These are phyloP conservation scores for Hanseniaspora thailandica DNA, from an alignment of 805 yeast genomes.

Conservation along the genomic window DNA sequence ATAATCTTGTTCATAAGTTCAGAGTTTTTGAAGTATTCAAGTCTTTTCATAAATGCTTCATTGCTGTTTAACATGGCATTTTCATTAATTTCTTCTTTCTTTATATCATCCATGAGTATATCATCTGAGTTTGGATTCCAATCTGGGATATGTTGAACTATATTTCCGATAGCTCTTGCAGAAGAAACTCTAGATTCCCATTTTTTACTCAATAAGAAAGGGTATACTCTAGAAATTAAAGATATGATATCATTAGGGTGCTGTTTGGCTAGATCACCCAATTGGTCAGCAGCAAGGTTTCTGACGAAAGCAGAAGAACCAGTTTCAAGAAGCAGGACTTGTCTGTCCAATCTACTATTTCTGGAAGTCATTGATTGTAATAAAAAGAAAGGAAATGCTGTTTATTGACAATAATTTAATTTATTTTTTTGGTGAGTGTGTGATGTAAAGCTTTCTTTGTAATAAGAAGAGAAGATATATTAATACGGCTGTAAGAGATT, in stretches of 20 bases:
- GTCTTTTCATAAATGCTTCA: constrained; percentile 26
- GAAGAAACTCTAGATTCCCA: constrained; percentile 98
- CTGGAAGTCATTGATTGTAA: constrained; percentile 25
- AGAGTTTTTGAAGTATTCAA: constrained; percentile 23
- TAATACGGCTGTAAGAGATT: too few species aligned
- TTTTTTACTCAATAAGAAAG: constrained; percentile 65
- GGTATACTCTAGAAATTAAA: constrained; percentile 77
- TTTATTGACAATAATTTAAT: not conserved
- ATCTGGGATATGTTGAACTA: constrained; percentile 57
- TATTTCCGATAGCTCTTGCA: constrained; percentile 88
- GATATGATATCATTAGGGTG: constrained; percentile 89
- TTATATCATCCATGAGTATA: constrained; percentile 25
- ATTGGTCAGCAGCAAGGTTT: constrained; percentile 93
- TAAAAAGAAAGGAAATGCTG: too few species aligned
- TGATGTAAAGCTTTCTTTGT: too few species aligned
- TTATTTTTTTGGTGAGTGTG: not conserved
- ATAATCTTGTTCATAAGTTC: constrained; percentile 18
- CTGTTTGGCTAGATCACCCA: constrained; percentile 82
- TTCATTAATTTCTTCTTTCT: constrained; percentile 13
- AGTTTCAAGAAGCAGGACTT: constrained; percentile 57
- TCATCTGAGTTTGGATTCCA: constrained; percentile 72
- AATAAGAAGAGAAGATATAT: too few species aligned
- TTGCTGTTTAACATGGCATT: constrained; percentile 28
- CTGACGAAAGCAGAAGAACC: constrained; percentile 90
- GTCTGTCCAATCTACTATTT: constrained; percentile 35